Conservation (phyloP, 2,329 filamentous ascomycete genomes). For the Colletotrichum navitas region DNA sequence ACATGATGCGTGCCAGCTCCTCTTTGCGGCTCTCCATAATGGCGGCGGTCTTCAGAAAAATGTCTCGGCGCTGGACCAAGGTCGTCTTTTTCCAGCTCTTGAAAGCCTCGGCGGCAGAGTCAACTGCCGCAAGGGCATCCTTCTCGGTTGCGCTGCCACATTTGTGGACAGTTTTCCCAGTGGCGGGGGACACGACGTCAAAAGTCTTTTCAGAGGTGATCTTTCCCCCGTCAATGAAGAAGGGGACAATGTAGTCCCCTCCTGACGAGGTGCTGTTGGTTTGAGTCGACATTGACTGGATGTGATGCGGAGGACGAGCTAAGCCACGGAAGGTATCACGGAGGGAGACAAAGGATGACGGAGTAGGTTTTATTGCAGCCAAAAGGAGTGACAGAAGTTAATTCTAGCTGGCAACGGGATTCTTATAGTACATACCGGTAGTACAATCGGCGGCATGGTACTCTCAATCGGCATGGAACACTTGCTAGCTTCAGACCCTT, state of each 20-base stretch:
- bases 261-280: slow-evolving; percentile 14
- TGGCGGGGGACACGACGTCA: slow-evolving; percentile 68
- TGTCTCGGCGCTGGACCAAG: slow-evolving; percentile 67
- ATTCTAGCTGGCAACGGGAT: background rate
- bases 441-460: background rate
- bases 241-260: slow-evolving; percentile 50
- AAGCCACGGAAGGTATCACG: background rate
- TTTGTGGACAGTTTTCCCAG: slow-evolving; percentile 64
- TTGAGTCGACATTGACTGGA: slow-evolving; percentile 30
- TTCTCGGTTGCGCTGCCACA: slow-evolving; percentile 67
- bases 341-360: background rate
- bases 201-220: slow-evolving; percentile 62
- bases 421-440: slow-evolving; percentile 14
- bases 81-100: slow-evolving; percentile 72
- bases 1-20: slow-evolving; percentile 68
- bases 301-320: slow-evolving; percentile 3
- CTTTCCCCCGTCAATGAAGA: slow-evolving; percentile 60
- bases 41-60: slow-evolving; percentile 72
- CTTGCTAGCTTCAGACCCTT: slow-evolving; percentile 22
- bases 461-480: slow-evolving; percentile 18
- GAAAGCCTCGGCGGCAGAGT: slow-evolving; percentile 69
- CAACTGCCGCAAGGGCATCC: slow-evolving; percentile 63
- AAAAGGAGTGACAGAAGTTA: background rate
- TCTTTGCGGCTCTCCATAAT: slow-evolving; percentile 65
- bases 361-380: background rate